A percentile compares a stretch with the other conserved stretches of the same genome.
Conservation (phyloP, 2,329 filamentous ascomycete genomes). For the Botrytis pseudocinerea region DNA sequence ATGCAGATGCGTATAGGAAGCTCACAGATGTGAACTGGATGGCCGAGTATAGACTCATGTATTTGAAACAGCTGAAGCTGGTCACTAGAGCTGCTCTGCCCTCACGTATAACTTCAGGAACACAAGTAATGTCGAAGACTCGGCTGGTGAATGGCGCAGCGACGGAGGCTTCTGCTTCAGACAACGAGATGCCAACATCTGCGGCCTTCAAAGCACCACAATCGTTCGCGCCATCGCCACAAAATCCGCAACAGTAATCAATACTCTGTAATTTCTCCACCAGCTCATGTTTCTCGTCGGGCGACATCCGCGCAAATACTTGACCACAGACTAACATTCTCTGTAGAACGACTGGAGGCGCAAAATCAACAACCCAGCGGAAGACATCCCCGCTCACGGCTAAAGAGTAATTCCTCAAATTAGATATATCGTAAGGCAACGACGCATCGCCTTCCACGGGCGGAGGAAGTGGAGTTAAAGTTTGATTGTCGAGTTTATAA, state of each 20-base stretch:
- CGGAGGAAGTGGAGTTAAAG: slow-evolving; percentile 71
- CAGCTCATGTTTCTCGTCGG: slow-evolving; percentile 96
- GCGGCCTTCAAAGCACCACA: slow-evolving; percentile 96
- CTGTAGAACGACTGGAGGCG: slow-evolving; percentile 74
- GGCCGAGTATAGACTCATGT: slow-evolving; percentile 98
- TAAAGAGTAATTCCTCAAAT: slow-evolving; percentile 80
- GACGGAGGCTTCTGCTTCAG: slow-evolving; percentile 95
- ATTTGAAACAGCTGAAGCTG: slow-evolving; percentile 99
- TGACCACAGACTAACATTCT: slow-evolving; percentile 86
- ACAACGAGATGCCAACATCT: slow-evolving; percentile 95
- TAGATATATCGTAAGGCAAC: slow-evolving; percentile 79
- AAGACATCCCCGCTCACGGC: slow-evolving; percentile 94
- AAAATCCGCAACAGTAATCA: slow-evolving; percentile 94
- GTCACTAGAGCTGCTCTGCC: slow-evolving; percentile 94
- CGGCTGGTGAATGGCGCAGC: slow-evolving; percentile 97
- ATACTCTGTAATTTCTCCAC: slow-evolving; percentile 97
- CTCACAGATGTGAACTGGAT: slow-evolving; percentile 98
- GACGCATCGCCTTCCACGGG: slow-evolving; percentile 76
- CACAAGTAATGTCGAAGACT: slow-evolving; percentile 94
- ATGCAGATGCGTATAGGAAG: slow-evolving; percentile 91
- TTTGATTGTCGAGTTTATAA: slow-evolving; percentile 75
- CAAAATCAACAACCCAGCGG: slow-evolving; percentile 93
- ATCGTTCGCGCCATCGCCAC: slow-evolving; percentile 95
- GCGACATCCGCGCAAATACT: slow-evolving; percentile 97
- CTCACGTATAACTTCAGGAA: slow-evolving; percentile 88